Evolutionary conservation across 495 filamentous ascomycete genomes (phyloP), one percentile per base, ranked within the genome.

Genomic region (Sabuloglossum arenarium): DNA sequence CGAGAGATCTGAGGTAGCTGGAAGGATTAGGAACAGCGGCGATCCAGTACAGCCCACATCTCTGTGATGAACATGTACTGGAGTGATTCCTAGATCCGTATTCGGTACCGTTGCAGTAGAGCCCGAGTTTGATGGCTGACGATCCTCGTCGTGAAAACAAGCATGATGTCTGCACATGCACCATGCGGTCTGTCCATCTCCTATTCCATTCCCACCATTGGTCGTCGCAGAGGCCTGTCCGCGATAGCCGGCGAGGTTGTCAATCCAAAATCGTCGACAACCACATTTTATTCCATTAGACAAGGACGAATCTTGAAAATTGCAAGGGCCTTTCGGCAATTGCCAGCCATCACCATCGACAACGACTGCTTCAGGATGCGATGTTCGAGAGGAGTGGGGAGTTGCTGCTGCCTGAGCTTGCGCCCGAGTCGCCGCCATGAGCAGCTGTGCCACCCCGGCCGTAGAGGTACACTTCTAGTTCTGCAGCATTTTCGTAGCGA

Each of bases 121-220:
- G 11, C 11, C 28, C 25, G 47, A 27, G 24, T 19, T 51, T 51
- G 47, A 14, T 51, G 24, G 47, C 24, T 23, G 47, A 27, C 10
- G 16, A 4, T 4, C 47, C 21, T 71, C 67, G 60, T 81, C 76
- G 62, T 85, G 81, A 62, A 76, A 84, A 64, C 81, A 85, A 31
- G 81, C 81, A 71, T 85, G 81, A 64, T 85, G 81, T 14, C 74
- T 75, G 61, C 81, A 85, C 68, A 81, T 76, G 70, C 81, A 85
- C 66, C 75, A 74, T 46, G 70, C 71, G n/a, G 62, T 67, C 34
- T 71, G 63, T 24, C 68, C 58, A 39, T 56, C 62, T 65, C 58
- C 30, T 37, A 14, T n/a, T 12, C 27, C 53, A 29, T 51, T 51
- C 28, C 21, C 39, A n/a, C 16, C 3, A n/a, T n/a, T 16, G 30